These are phyloP conservation scores for Scenedesmus sp. DNA, from an alignment of 163 green algal species.

Conservation along the genomic window DNA sequence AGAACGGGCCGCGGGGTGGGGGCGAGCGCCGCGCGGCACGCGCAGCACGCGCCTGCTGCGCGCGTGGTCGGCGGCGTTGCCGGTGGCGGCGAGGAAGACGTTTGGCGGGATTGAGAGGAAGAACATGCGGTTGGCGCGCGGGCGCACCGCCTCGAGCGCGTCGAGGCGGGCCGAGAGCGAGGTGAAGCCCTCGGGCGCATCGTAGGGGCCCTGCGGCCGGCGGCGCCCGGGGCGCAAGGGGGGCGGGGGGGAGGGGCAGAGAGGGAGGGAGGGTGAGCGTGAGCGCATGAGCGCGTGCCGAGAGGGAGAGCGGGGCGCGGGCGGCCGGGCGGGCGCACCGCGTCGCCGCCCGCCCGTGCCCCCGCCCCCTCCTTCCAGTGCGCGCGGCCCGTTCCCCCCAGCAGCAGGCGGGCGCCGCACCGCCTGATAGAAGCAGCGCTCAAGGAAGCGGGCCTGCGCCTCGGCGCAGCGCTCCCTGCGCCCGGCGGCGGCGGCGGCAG, in stretches of 20 bases:
- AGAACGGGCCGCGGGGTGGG: no score
- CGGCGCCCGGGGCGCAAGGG: neutral
- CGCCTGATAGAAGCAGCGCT: slow-evolving; percentile 89
- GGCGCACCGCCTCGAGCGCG: slow-evolving; percentile 66
- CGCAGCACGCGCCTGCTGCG: slow-evolving; percentile 80
- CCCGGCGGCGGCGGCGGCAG: neutral
- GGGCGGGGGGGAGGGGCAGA: neutral
- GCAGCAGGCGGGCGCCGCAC: no score
- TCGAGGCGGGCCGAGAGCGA: slow-evolving; percentile 74
- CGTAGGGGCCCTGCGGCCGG: slow-evolving; percentile 21
- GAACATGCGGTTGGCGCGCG: slow-evolving; percentile 91
- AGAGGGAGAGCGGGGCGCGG: no score
- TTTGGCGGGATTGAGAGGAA: slow-evolving; percentile 98
- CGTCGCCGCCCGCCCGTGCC: no score
- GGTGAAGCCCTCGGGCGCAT: slow-evolving; percentile 77
- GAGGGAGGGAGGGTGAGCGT: neutral
- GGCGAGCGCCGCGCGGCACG: no score
- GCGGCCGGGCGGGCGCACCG: no score
- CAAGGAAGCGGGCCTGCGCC: slow-evolving; percentile 89
- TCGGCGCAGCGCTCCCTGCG: slow-evolving; percentile 78
- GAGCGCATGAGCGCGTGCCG: neutral
- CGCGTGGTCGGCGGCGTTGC: slow-evolving; percentile 72
- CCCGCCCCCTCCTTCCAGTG: no score
- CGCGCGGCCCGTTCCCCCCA: no score
- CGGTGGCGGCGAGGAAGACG: slow-evolving; percentile 87